Evolutionary conservation across 495 filamentous ascomycete genomes (phyloP).

Genomic region (Neurospora sublineolata): DNA sequence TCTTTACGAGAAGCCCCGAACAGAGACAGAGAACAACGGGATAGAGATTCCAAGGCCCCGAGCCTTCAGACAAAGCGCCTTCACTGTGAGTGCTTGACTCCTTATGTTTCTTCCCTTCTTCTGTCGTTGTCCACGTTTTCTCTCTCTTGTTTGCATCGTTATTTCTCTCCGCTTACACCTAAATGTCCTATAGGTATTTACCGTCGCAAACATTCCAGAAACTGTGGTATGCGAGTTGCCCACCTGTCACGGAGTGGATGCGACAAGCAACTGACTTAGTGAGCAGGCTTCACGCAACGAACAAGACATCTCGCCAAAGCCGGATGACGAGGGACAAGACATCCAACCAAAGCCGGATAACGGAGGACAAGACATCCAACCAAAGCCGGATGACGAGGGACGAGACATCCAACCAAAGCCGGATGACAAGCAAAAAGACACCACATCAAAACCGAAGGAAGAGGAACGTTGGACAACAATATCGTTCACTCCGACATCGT

Average conservation of each 20-base stretch:
- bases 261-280: background rate
- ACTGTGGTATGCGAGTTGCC: background rate
- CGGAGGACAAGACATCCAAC: too few species aligned
- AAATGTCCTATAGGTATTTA: background rate
- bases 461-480: background rate
- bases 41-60: background rate
- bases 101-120: background rate
- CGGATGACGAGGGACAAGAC: too few species aligned
- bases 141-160: background rate
- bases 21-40: background rate
- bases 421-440: background rate
- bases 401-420: too few species aligned
- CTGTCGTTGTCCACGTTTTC: too few species aligned
- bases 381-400: too few species aligned
- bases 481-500: background rate
- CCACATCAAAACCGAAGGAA: background rate
- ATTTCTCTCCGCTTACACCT: background rate
- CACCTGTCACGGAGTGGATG: background rate
- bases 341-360: too few species aligned
- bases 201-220: background rate
- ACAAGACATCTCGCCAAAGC: background rate
- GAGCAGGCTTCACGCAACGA: background rate
- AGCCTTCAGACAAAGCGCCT: background rate
- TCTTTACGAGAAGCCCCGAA: background rate
- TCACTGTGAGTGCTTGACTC: background rate